Evolutionary conservation across 2,329 filamentous ascomycete genomes (phyloP), one percentile per base, ranked within the genome.

Genomic region (Neofusicoccum sp.): DNA sequence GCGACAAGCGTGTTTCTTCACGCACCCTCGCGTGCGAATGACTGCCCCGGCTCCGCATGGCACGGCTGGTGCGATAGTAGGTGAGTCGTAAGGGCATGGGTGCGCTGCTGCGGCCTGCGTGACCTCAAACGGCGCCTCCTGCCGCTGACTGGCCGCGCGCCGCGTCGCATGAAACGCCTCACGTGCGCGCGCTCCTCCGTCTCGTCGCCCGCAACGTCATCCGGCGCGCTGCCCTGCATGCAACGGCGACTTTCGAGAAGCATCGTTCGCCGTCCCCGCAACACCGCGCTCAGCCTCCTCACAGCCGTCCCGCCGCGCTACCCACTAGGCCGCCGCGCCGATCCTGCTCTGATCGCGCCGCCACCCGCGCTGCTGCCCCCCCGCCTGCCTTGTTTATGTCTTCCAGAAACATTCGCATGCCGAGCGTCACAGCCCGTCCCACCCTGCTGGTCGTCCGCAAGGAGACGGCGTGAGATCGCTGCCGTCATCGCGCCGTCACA

Each of bases 401-500:
- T 49, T 36, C 34, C 28, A 33, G 45, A 50, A 50, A 50, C 28
- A 58, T 58, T 36, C 54, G 54, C 54, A 58, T 58, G 54, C 54
- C 54, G 41, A 58, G 54, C 3, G 41, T 56, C 31, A 41, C 54
- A 45, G 54, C 54, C 33, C 37, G 31, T 45, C 54, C 54, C 54
- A 31, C n/a, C 31, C 37, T 37, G 54, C 54, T 34, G 54, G 54
- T 45, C 31, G 54, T 14, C 54, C 54, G 41, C 54, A 58, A 58
- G 54, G 39, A 45, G 41, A 45, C 39, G 54, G 54, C 54, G 39
- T 58, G 54, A 58, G n/a, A 36, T 58, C 54, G 54, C 54, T 58
- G 54, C 54, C 54, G 54, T 58, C 54, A 58, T 58, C 41, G 54
- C 54, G 37, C 41, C 54, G 54, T 58, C 54, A 58, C 54, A 36